These are phyloP conservation scores for Sanghuangporus baumii DNA, from an alignment of 1,284 basidiomycete species.

Conservation along the genomic window DNA sequence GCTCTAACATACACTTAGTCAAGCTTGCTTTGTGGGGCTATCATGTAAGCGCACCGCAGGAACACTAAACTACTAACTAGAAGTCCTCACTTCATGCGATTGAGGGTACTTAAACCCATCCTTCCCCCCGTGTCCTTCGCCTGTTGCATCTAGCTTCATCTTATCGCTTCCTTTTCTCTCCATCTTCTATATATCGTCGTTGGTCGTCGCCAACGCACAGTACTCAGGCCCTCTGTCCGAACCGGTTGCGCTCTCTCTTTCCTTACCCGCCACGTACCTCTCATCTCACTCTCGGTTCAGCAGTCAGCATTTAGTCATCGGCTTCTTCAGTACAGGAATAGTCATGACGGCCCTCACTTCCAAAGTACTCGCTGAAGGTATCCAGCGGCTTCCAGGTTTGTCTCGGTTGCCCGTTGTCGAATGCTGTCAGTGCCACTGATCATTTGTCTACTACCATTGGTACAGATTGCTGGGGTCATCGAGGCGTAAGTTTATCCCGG, in stretches of 20 bases:
- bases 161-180: background rate
- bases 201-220: background rate
- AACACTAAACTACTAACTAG: too few relatives aligned
- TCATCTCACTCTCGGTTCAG: background rate
- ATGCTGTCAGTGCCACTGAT: background rate
- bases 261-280: too few relatives aligned
- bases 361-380: background rate
- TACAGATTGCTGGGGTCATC: slow-evolving; percentile 89
- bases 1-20: background rate
- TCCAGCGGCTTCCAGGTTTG: slow-evolving; percentile 13
- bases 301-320: background rate
- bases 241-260: background rate
- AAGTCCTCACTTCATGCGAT: background rate
- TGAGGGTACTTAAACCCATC: background rate
- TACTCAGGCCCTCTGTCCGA: background rate
- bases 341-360: slow-evolving; percentile 4
- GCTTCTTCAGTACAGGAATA: background rate
- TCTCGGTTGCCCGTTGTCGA: background rate
- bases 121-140: too few relatives aligned
- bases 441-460: background rate
- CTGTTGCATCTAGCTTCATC: too few relatives aligned
- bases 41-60: background rate
- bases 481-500: slow-evolving; percentile 61
- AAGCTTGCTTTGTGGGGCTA: background rate
- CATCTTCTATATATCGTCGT: background rate